Percentiles rank a stretch among this genome's conserved stretches.
phyloP scores from a whole-genome alignment of 2,329 filamentous ascomycete species.

The Aspergillus cejpii region DNA sequence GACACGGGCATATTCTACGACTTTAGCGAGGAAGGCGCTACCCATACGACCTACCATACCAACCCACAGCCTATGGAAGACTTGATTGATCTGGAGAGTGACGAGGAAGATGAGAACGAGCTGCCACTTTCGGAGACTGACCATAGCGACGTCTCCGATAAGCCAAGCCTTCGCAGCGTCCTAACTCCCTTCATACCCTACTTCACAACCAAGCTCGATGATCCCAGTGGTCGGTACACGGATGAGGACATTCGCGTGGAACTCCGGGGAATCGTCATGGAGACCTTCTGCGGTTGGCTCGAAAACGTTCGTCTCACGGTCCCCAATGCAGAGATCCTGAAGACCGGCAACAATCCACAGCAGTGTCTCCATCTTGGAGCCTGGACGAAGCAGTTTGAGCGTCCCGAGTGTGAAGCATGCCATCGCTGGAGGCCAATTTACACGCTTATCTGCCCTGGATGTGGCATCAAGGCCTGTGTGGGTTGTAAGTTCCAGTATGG shows the following conservation, averaged over 20 bases:
- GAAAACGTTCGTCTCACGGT: slow-evolving; percentile 17
- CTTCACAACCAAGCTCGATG: slow-evolving; percentile 22
- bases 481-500: slow-evolving; percentile 25
- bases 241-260: slow-evolving; percentile 22
- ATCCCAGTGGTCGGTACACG: slow-evolving; percentile 19
- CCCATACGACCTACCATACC: not conserved
- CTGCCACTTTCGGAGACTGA: not conserved
- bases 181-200: slow-evolving; percentile 20
- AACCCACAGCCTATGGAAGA: not conserved
- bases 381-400: slow-evolving; percentile 24
- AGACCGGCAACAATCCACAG: not conserved
- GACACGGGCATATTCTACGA: slow-evolving; percentile 8
- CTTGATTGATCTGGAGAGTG: not conserved
- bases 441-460: slow-evolving; percentile 24
- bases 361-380: slow-evolving; percentile 23
- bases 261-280: slow-evolving; percentile 24
- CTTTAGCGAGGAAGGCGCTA: slow-evolving; percentile 3
- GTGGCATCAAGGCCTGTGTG: slow-evolving; percentile 25
- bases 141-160: not conserved
- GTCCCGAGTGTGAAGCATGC: slow-evolving; percentile 22
- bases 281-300: slow-evolving; percentile 24
- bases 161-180: slow-evolving; percentile 1
- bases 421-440: slow-evolving; percentile 26
- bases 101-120: not conserved
- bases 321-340: slow-evolving; percentile 9